Evolutionary conservation across 371 early-diverging fungal genomes (phyloP).

Genomic region (Mortierella sp.): DNA sequence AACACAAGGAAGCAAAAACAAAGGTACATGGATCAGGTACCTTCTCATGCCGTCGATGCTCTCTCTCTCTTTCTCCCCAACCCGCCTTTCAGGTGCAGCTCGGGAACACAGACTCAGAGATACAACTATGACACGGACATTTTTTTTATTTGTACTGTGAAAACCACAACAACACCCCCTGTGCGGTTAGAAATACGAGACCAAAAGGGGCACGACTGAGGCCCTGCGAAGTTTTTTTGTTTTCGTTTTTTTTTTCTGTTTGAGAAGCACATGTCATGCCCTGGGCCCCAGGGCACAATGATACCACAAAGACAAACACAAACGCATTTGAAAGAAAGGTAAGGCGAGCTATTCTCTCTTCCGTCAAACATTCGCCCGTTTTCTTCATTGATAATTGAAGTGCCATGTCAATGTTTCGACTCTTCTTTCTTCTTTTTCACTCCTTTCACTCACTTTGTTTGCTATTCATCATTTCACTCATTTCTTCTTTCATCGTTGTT

Average conservation of each 20-base stretch:
- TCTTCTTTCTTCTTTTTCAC: background rate
- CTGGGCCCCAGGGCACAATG: no score
- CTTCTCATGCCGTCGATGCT: constrained; percentile 8
- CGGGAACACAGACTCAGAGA: background rate
- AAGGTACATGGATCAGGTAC: background rate
- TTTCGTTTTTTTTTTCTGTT: no score
- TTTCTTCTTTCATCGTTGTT: background rate
- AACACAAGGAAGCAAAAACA: no score
- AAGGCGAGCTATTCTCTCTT: no score
- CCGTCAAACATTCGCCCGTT: no score
- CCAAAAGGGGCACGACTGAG: background rate
- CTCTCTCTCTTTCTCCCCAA: background rate
- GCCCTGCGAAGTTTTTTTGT: no score
- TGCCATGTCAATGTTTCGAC: background rate
- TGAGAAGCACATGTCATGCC: constrained; percentile 7
- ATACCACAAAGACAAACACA: no score
- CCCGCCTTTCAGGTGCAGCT: background rate
- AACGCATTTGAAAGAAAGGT: no score
- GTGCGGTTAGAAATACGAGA: no score
- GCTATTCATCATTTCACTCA: background rate
- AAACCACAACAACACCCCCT: no score
- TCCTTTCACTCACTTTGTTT: background rate
- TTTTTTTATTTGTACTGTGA: background rate
- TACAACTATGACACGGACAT: background rate
- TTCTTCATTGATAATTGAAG: no score